Evolutionary conservation across 2,329 filamentous ascomycete genomes (phyloP), one percentile per base, ranked within the genome.

Genomic region (Amphichorda felina): DNA sequence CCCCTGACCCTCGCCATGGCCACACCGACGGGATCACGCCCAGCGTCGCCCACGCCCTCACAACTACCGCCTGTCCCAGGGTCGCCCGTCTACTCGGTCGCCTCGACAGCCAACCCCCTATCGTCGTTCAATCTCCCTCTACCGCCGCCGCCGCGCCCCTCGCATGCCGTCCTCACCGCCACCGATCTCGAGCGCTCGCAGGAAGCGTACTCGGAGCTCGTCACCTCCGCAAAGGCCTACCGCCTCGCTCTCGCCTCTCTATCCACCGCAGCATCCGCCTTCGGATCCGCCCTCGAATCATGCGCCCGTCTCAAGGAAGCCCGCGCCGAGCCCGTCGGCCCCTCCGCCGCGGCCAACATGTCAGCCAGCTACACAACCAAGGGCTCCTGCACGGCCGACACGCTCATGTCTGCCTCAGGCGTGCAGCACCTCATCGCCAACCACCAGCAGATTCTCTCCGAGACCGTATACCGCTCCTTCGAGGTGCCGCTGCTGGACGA

Each of bases 401-500:
- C 66, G 36, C 61, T 82, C 30, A 60, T 82, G 40, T 67, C 72
- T 21, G 71, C 75, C 10, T 71, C 72, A 24, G 77, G 77, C 25
- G 65, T 81, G 28, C 77, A 82, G 50, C 74, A 81, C 47, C 64
- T 82, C 15, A 63, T 80, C 39, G 76, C 76, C 31, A 82, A 81
- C 56, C 77, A 82, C 59, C 73, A 79, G 52, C 75, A 80, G 49
- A 81, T 82, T 45, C 66, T 82, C 4, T 73, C 68, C 43, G 77
- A 82, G 55, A 80, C 75, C 1, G 73, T 82, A 8, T 81, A 82
- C 54, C 66, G 76, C 37, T 67, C 65, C 39, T 81, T 82, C 50
- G 77, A 82, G 54, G 75, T 81, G 26, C 77, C 77, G 4, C 59
- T 82, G 16, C 63, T 81, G n/a, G 75, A 80, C 56, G 77, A 81